Evolutionary conservation across 1,284 basidiomycete species (phyloP).

Genomic region (Cystobasidium slooffiae): DNA sequence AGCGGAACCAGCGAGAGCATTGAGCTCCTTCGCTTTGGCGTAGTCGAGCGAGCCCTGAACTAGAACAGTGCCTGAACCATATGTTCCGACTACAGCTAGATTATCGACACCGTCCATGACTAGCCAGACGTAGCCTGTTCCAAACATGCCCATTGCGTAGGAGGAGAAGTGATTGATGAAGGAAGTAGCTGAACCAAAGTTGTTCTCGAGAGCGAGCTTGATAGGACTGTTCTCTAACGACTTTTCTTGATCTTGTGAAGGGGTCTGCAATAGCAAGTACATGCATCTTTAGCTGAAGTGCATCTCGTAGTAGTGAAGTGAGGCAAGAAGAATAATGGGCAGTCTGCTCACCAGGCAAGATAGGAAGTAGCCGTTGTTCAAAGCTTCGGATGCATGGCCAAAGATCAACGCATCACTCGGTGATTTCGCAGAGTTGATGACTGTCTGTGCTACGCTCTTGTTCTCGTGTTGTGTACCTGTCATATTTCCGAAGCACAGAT

Average conservation of each 20-base stretch:
- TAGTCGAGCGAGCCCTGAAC: slow-evolving; percentile 61
- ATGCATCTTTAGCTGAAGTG: not conserved
- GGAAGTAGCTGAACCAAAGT: slow-evolving; percentile 69
- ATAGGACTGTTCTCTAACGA: not conserved
- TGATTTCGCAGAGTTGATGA: slow-evolving; percentile 70
- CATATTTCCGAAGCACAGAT: not conserved
- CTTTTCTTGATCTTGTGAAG: slow-evolving; percentile 9
- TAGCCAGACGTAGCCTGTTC: slow-evolving; percentile 85
- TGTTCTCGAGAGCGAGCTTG: slow-evolving; percentile 56
- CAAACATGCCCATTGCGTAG: slow-evolving; percentile 73
- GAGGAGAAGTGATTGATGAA: slow-evolving; percentile 78
- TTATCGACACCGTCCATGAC: slow-evolving; percentile 68
- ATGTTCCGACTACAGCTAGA: slow-evolving; percentile 78
- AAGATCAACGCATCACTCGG: slow-evolving; percentile 73
- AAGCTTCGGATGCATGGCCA: slow-evolving; percentile 87
- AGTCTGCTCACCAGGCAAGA: slow-evolving; percentile 71
- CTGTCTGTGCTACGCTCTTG: slow-evolving; percentile 71
- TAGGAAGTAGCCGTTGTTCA: slow-evolving; percentile 97
- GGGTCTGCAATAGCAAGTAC: not conserved
- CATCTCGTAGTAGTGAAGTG: not conserved
- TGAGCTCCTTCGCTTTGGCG: slow-evolving; percentile 21
- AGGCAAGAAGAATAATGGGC: not conserved
- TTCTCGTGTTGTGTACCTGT: slow-evolving; percentile 67
- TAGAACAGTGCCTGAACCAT: slow-evolving; percentile 86
- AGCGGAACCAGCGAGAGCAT: slow-evolving; percentile 5